A percentile compares a stretch with the other conserved stretches of the same genome.
These are phyloP conservation scores for Elongisporangium undulatum DNA, from an alignment of 352 stramenopile species.

Conservation along the genomic window DNA sequence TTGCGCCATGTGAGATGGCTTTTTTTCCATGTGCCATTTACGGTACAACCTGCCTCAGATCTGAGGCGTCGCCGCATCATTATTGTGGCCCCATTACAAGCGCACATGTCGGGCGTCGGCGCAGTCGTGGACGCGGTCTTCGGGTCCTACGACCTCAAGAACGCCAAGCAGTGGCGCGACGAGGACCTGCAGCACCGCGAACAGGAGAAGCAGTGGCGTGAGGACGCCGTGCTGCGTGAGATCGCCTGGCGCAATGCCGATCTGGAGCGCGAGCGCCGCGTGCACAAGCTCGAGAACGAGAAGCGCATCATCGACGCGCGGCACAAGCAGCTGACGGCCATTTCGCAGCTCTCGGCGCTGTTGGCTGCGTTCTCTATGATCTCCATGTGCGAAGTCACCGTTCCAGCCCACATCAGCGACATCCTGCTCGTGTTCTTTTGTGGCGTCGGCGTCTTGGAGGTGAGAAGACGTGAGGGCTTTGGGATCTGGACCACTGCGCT, in stretches of 20 bases:
- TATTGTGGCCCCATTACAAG: neutral
- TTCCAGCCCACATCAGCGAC: slow-evolving; percentile 36
- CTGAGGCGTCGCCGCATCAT: neutral
- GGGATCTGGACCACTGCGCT: no score
- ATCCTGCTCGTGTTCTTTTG: slow-evolving; percentile 62
- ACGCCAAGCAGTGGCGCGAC: slow-evolving; percentile 80
- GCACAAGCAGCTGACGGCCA: slow-evolving; percentile 51
- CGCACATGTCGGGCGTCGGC: slow-evolving; percentile 44
- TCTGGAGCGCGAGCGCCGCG: slow-evolving; percentile 58
- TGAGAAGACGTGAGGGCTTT: no score
- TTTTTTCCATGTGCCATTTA: neutral
- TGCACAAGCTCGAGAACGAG: slow-evolving; percentile 75
- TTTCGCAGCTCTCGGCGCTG: slow-evolving; percentile 65
- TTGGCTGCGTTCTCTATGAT: slow-evolving; percentile 69
- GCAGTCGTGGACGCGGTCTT: slow-evolving; percentile 75
- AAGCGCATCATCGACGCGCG: slow-evolving; percentile 74
- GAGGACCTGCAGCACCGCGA: slow-evolving; percentile 70
- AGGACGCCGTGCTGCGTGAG: slow-evolving; percentile 65
- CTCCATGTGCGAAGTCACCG: slow-evolving; percentile 67
- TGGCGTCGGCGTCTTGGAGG: slow-evolving; percentile 44
- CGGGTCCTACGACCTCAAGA: slow-evolving; percentile 83
- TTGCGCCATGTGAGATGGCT: neutral
- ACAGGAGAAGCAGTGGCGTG: slow-evolving; percentile 78
- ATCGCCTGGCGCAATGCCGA: slow-evolving; percentile 67
- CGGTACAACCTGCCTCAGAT: neutral